Evolutionary conservation across 2,329 filamentous ascomycete genomes (phyloP).

Genomic region (Fusarium sterilihyphosum): DNA sequence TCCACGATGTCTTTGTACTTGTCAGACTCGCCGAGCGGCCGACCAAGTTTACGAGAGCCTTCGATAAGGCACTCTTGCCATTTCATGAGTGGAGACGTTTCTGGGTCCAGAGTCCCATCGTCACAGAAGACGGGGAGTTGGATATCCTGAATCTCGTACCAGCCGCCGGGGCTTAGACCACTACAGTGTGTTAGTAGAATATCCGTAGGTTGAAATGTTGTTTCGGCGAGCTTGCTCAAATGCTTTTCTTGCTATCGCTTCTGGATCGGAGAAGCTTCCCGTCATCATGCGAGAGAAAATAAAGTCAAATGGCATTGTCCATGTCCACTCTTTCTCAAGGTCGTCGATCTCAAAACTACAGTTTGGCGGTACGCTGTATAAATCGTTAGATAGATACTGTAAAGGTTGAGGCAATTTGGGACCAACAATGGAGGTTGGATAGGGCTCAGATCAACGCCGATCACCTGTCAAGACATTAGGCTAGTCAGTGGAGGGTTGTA

Average conservation of each 20-base stretch:
- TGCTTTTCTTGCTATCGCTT: slow-evolving; percentile 2
- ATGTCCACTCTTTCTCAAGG: slow-evolving; percentile 26
- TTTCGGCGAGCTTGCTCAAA: background rate
- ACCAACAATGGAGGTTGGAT: slow-evolving; percentile 26
- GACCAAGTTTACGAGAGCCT: slow-evolving; percentile 15
- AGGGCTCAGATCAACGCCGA: slow-evolving; percentile 23
- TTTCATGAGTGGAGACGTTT: background rate
- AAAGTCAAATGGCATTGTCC: slow-evolving; percentile 18
- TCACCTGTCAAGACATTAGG: background rate
- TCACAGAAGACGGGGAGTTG: slow-evolving; percentile 24
- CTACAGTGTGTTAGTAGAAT: background rate
- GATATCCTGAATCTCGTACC: slow-evolving; percentile 30
- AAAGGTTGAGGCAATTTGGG: fast-evolving
- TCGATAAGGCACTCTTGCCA: slow-evolving; percentile 20
- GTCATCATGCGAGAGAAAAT: slow-evolving; percentile 31
- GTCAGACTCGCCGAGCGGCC: slow-evolving; percentile 12
- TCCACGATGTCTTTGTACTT: slow-evolving; percentile 14
- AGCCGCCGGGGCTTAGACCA: slow-evolving; percentile 2
- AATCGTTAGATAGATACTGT: background rate
- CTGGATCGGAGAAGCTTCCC: slow-evolving; percentile 1
- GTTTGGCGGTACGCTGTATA: slow-evolving; percentile 14
- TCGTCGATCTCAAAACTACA: slow-evolving; percentile 25
- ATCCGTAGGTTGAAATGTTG: fast-evolving
- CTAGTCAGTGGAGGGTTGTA: fast-evolving
- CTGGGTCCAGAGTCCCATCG: background rate